Conservation (phyloP, 305 asterid species). For the Solanum hybrid region DNA sequence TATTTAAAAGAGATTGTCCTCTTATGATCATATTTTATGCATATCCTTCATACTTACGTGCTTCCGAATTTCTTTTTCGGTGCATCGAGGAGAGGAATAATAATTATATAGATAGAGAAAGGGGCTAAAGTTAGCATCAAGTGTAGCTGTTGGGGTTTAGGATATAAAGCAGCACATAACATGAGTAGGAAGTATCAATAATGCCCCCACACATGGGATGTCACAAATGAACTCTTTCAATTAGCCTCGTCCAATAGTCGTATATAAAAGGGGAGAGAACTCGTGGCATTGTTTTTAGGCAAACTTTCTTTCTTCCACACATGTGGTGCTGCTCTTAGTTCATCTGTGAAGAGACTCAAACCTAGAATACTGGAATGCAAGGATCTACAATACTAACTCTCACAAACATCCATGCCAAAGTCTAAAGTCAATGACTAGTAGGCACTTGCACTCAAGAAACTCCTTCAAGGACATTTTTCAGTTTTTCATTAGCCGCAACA, state of each 20-base stretch:
- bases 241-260: not conserved
- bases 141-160: not conserved
- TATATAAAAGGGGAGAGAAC: not conserved
- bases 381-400: not conserved
- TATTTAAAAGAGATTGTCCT: not conserved
- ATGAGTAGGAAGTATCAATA: not conserved
- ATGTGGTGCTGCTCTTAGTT: not conserved
- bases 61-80: not conserved
- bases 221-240: not conserved
- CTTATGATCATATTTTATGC: not conserved
- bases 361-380: not conserved
- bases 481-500: constrained; percentile 74
- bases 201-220: not conserved
- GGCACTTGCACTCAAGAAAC: not conserved
- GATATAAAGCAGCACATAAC: not conserved
- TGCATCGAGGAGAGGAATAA: not conserved
- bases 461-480: constrained; percentile 38
- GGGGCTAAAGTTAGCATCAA: not conserved
- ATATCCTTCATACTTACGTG: not conserved
- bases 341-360: not conserved
- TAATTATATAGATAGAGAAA: not conserved
- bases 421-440: not conserved
- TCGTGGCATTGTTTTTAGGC: not conserved
- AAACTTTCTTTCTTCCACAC: not conserved
- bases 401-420: not conserved